These are phyloP conservation scores for Gaeumannomyces tritici DNA, from an alignment of 2,329 filamentous ascomycete species.

Conservation along the genomic window DNA sequence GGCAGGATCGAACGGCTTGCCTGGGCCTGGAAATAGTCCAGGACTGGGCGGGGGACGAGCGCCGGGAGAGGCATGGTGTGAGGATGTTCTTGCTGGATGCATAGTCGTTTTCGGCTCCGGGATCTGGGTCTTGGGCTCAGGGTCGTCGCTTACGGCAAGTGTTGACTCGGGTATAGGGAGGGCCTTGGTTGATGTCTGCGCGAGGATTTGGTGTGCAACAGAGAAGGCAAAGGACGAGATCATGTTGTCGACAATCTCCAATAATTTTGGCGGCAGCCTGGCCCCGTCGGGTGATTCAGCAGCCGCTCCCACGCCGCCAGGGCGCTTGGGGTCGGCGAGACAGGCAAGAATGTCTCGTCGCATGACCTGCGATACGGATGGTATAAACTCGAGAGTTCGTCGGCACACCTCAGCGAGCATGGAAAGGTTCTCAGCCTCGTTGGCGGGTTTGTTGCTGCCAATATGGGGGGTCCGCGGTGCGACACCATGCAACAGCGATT, in stretches of 20 bases:
- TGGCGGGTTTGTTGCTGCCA: constrained; percentile 35
- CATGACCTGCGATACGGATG: constrained; percentile 68
- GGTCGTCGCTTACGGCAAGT: constrained; percentile 27
- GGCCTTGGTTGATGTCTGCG: constrained; percentile 61
- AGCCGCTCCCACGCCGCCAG: background rate
- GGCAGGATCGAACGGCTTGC: constrained; percentile 25
- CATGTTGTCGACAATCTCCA: constrained; percentile 59
- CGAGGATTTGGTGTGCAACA: constrained; percentile 65
- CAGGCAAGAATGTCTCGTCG: constrained; percentile 66
- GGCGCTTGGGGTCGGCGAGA: constrained; percentile 18
- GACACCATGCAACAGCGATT: constrained; percentile 46
- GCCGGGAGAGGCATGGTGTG: constrained; percentile 36
- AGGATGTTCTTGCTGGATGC: constrained; percentile 57
- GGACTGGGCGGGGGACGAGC: constrained; percentile 34
- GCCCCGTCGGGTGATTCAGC: constrained; percentile 14
- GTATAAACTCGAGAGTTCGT: constrained; percentile 75
- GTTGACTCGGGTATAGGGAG: constrained; percentile 56
- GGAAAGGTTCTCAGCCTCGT: constrained; percentile 63
- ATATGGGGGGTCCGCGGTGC: constrained; percentile 34
- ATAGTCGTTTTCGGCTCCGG: constrained; percentile 63
- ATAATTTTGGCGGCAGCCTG: constrained; percentile 24
- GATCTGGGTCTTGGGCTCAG: constrained; percentile 53
- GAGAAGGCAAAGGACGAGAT: constrained; percentile 72
- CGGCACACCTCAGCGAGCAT: constrained; percentile 82
- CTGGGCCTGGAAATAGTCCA: constrained; percentile 40